phyloP scores from a whole-genome alignment of 2,329 filamentous ascomycete species.

The Tolypocladium sp. region DNA sequence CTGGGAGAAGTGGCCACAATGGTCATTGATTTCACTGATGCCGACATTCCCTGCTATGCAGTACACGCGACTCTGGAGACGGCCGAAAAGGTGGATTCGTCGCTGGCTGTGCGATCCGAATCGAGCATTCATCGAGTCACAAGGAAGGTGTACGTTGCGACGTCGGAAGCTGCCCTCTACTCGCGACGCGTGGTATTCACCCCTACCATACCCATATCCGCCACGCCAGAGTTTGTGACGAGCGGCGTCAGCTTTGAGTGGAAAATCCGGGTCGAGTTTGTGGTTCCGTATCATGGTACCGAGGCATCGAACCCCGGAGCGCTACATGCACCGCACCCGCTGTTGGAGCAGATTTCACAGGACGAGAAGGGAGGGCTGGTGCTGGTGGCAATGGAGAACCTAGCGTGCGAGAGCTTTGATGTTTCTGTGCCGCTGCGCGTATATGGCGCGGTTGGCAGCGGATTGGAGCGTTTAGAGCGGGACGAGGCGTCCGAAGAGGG shows the following conservation, averaged over 20 bases:
- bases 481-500: conserved; percentile 44
- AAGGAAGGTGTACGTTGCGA: conserved; percentile 66
- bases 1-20: conserved; percentile 81
- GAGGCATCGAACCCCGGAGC: conserved; percentile 11
- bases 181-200: conserved; percentile 70
- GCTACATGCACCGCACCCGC: conserved; percentile 23
- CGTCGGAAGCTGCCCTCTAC: conserved; percentile 76
- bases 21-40: conserved; percentile 72
- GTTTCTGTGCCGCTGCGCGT: conserved; percentile 77
- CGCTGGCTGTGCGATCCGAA: conserved; percentile 74
- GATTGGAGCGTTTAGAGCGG: conserved; percentile 45
- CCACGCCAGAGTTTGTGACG: conserved; percentile 87
- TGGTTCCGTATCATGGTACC: conserved; percentile 53
- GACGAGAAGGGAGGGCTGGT: conserved; percentile 70
- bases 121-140: conserved; percentile 83
- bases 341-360: conserved; percentile 71
- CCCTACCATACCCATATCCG: conserved; percentile 71
- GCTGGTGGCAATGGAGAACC: conserved; percentile 65
- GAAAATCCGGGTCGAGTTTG: conserved; percentile 87
- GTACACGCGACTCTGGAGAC: conserved; percentile 80
- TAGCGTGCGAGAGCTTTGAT: conserved; percentile 85
- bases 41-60: conserved; percentile 76
- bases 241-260: conserved; percentile 81
- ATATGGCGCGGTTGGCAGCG: conserved; percentile 56
- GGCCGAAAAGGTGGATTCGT: conserved; percentile 70